A percentile compares a stretch with the other conserved stretches of the same genome.
These are phyloP conservation scores for Russula compacta DNA, from an alignment of 768 basidiomycete species.

Conservation along the genomic window DNA sequence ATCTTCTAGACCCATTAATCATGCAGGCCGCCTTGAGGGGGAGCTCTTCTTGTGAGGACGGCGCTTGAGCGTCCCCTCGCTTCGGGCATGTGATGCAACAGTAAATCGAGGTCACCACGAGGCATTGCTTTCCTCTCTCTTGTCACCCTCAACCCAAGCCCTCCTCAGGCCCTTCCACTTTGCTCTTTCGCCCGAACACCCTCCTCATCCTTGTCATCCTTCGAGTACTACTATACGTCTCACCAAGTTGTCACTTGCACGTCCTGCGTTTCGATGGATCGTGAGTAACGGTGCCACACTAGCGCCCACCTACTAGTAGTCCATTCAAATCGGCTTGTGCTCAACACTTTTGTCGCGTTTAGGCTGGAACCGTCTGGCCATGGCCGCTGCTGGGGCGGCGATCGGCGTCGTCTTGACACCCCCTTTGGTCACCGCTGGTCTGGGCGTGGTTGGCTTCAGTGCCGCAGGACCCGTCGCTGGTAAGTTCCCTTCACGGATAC, in stretches of 20 bases:
- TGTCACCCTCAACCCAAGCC: not conserved
- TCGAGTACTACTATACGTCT: not conserved
- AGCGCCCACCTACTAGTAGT: not conserved
- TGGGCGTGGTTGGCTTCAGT: slow-evolving; percentile 1
- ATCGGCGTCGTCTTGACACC: not conserved
- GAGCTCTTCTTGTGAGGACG: not conserved
- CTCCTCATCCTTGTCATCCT: not conserved
- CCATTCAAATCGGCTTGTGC: not conserved
- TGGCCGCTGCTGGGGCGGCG: not conserved
- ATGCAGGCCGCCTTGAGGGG: not conserved
- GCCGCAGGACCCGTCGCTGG: slow-evolving; percentile 8
- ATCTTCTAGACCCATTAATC: not conserved
- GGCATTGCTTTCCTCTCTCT: not conserved
- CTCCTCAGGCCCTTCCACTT: not conserved
- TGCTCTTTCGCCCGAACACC: not conserved
- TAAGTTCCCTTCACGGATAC: not conserved
- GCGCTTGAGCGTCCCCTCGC: not conserved
- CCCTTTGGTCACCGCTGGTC: not conserved
- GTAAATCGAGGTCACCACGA: not conserved
- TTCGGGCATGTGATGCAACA: no score
- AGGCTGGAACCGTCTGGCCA: not conserved
- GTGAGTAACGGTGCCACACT: not conserved
- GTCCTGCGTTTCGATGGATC: not conserved
- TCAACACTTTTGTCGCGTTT: not conserved
- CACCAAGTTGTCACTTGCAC: not conserved